phyloP scores from a whole-genome alignment of 805 yeast species.

The Candida golubevii region DNA sequence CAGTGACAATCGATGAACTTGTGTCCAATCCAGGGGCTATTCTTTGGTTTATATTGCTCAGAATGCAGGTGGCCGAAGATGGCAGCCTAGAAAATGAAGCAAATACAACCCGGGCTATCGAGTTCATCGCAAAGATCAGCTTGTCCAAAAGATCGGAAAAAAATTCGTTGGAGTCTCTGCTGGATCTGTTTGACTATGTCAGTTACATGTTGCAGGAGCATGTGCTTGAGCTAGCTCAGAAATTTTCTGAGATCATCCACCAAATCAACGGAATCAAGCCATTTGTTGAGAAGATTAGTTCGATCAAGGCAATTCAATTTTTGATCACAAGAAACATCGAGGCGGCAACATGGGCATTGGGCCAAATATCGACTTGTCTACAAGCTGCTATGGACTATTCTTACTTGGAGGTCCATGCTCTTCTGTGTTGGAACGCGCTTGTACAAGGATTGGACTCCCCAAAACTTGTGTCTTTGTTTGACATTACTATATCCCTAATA shows the following conservation, averaged over 20 bases:
- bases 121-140: conserved; percentile 32
- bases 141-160: conserved; percentile 14
- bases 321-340: conserved; percentile 56
- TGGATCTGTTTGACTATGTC: conserved; percentile 22
- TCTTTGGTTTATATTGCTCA: conserved; percentile 33
- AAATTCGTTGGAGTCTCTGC: conserved; percentile 3
- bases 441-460: conserved; percentile 52
- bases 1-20: conserved; percentile 28
- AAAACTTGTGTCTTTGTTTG: conserved; percentile 62
- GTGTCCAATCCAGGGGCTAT: conserved; percentile 37
- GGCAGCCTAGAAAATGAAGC: conserved; percentile 26
- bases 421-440: conserved; percentile 65
- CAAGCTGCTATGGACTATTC: conserved; percentile 70
- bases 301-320: conserved; percentile 70
- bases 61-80: conserved; percentile 29
- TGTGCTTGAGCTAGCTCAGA: conserved; percentile 71
- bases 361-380: conserved; percentile 82
- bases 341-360: conserved; percentile 53
- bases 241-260: conserved; percentile 74
- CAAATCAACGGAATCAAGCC: conserved; percentile 70
- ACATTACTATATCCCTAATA: conserved; percentile 67
- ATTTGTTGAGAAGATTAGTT: conserved; percentile 62
- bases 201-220: conserved; percentile 44
- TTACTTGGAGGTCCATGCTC: conserved; percentile 55
- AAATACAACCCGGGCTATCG: conserved; percentile 41